Base-by-base conservation (phyloP, 1,284 basidiomycete species). In the Rhodotorula sp. region DNA sequence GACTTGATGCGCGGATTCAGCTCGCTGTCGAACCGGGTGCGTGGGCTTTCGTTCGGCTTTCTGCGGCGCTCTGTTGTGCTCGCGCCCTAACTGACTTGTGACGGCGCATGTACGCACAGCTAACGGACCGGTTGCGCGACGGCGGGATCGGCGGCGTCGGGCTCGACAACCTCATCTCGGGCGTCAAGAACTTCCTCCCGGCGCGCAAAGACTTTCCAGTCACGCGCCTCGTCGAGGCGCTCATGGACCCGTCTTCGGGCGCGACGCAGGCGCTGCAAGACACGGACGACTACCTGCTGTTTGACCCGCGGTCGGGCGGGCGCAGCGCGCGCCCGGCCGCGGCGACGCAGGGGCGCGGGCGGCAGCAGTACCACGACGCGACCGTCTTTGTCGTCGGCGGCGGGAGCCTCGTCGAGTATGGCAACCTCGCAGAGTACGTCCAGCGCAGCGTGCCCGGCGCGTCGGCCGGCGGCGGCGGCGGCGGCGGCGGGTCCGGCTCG, bases 151-250 rank as follows among this genome's bases (percentile, higher is more conserved):
- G 82, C 59, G 82, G 83, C n/a, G 84, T 83, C 25, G 84, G 84
- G 0, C 85, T 97, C 53, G 96, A 99, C 80, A 96, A 97, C 81
- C 85, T 99, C 17, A 92, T 99, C 69, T 95, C 94, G 2, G 96
- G 95, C 45, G 97, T 99, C 72, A 97, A 97, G 82, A 98, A 97
- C 83, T 96, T 99, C 85, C 84, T 99, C 19, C 97, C 97, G 0
- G 90, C 92, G 0, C 92, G 93, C 80, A 99, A 99, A 82, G 88
- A 97, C 69, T 86, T 97, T 55, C 90, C 93, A 13, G 88, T 97
- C 59, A 98, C 97, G 0, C 89, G 96, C 12, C 85, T 99, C 41
- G 90, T 93, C 2, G 95, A 97, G 78, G 94, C 96, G 8, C 85
- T 99, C 34, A 98, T 99, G 93, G 97, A 99, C 80, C 95, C 96